A percentile compares a stretch with the other conserved stretches of the same genome.
Evolutionary conservation across 2,329 filamentous ascomycete genomes (phyloP).

Genomic region (Verticillium klebahnii): DNA sequence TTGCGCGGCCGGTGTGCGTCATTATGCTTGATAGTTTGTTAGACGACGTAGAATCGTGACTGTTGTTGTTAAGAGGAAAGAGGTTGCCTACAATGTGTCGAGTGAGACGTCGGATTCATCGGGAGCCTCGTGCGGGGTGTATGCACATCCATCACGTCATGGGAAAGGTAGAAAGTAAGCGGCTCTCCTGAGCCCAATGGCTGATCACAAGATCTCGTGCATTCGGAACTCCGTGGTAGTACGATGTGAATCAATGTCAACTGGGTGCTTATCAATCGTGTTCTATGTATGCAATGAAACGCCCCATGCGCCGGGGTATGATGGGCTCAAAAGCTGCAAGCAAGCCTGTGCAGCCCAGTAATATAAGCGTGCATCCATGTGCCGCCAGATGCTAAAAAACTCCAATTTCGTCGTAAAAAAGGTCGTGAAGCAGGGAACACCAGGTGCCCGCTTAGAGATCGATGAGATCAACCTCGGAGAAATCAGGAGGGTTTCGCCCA

Average conservation of each 20-base stretch:
- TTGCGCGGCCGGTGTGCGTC: constrained; percentile 24
- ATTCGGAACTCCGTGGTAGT: not conserved
- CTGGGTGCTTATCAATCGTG: not conserved
- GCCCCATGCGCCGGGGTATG: not conserved
- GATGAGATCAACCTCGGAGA: constrained; percentile 83
- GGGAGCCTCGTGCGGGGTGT: not conserved
- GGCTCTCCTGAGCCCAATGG: not conserved
- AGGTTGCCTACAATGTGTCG: not conserved
- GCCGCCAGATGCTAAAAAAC: not conserved
- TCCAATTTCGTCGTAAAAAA: not conserved
- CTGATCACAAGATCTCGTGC: not conserved
- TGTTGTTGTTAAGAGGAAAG: too few species aligned
- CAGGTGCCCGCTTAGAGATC: constrained; percentile 48
- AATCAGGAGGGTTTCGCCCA: constrained; percentile 80
- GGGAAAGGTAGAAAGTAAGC: not conserved
- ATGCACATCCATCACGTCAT: not conserved
- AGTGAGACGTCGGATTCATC: not conserved
- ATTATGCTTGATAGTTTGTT: not conserved
- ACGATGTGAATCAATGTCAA: not conserved
- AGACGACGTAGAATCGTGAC: too few species aligned
- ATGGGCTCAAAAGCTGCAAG: not conserved
- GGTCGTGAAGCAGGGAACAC: not conserved
- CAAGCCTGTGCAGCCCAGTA: not conserved
- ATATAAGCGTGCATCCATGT: not conserved
- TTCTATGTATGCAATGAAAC: not conserved